Evolutionary conservation across 2,329 filamentous ascomycete genomes (phyloP).

Genomic region (Cladosporium sp.): DNA sequence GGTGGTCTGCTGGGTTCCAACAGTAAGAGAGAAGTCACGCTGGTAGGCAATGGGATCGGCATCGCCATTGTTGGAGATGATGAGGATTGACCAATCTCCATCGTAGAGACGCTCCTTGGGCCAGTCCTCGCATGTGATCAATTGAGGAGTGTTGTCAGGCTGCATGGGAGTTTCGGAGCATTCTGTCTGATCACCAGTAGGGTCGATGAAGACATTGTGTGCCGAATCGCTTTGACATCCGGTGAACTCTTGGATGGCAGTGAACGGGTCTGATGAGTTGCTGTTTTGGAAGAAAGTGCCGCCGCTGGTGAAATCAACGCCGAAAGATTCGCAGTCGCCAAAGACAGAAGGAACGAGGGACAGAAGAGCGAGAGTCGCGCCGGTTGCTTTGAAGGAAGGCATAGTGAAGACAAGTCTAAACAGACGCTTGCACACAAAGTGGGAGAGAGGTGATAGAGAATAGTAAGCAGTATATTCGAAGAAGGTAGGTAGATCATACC

Average conservation of each 20-base stretch:
- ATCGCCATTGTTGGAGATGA: slow-evolving; percentile 41
- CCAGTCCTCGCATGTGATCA: slow-evolving; percentile 36
- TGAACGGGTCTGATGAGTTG: slow-evolving; percentile 38
- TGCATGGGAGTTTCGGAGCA: slow-evolving; percentile 39
- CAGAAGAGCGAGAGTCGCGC: slow-evolving; percentile 13
- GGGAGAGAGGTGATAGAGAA: neutral
- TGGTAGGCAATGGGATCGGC: slow-evolving; percentile 42
- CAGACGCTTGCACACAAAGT: neutral
- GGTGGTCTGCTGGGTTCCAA: slow-evolving; percentile 33
- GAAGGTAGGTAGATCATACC: neutral
- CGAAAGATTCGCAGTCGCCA: slow-evolving; percentile 25
- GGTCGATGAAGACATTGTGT: slow-evolving; percentile 41
- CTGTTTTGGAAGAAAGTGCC: slow-evolving; percentile 45
- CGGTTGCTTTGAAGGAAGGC: slow-evolving; percentile 12
- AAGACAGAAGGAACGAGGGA: slow-evolving; percentile 9
- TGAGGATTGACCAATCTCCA: slow-evolving; percentile 42
- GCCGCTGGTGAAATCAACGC: slow-evolving; percentile 41
- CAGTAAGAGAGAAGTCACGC: slow-evolving; percentile 37
- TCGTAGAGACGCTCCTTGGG: slow-evolving; percentile 40
- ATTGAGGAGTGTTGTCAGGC: slow-evolving; percentile 35
- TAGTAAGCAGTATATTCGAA: neutral
- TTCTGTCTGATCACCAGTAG: slow-evolving; percentile 36
- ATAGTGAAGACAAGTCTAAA: slow-evolving; percentile 3
- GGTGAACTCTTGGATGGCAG: slow-evolving; percentile 41
- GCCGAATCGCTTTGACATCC: slow-evolving; percentile 40